Base-by-base conservation (phyloP, 2,329 filamentous ascomycete species). In the Scopulariopsis brevicaulis region DNA sequence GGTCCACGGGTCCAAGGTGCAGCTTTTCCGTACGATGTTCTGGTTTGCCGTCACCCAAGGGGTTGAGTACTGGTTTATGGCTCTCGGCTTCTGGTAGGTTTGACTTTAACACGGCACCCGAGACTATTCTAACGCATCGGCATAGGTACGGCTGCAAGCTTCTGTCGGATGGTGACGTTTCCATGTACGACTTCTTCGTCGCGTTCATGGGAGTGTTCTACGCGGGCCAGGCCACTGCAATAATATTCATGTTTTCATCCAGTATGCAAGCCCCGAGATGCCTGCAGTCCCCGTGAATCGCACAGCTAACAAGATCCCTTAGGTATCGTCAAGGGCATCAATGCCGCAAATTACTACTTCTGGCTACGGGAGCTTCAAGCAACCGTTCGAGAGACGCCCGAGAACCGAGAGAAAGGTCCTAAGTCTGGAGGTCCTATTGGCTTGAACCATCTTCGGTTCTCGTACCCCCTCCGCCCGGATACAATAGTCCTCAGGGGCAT, bases 401-500 rank as follows among this genome's bases (percentile, higher is more conserved):
- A 58, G 52, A 59, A 59, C 43, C 46, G 2, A 15, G 53, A 22
- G 65, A 70, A 59, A 65, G 69, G 5, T 64, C 69, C n/a, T 64
- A 68, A 1, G 63, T 24, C 46, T 4, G 53, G 53, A 3, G 43
- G 35, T n/a, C 53, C 57, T 11, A 51, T 84, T 0, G 68, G 74
- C n/a, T 78, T 84, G 60, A 69, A 74, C 22, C 67, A 78, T 12
- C 73, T 86, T 15, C 65, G 73, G 12, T 86, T 87, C 66, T 71
- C 80, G 1, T 87, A 87, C 59, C 81, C 82, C 4, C 63, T 69
- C 46, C 64, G 72, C 14, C 68, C 71, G 12, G 62, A 65, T 60
- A 54, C 68, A 7, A 66, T 69, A 58, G 67, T 74, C 59, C 65
- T 75, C 15, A 65, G 71, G 22, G 69, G 72, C 4, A 68, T 79